Conservation (phyloP, 2,329 filamentous ascomycete genomes). For the Raffaelea deltoideospora region DNA sequence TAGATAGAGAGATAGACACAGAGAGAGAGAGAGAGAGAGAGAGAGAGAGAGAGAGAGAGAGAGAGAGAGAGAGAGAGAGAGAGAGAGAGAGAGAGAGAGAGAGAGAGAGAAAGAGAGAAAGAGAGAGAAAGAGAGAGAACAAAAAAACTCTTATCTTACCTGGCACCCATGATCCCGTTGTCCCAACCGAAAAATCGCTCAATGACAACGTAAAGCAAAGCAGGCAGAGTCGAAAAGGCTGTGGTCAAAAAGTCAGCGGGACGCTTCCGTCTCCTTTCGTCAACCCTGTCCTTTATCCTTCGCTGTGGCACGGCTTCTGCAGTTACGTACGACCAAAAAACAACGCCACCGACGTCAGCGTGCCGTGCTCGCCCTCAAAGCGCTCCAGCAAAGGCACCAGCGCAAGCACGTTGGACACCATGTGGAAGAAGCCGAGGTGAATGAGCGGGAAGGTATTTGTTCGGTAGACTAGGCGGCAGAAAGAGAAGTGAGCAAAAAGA, state of each 20-base stretch:
- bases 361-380: conserved; percentile 87
- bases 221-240: conserved; percentile 72
- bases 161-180: conserved; percentile 65
- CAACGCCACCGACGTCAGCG: conserved; percentile 68
- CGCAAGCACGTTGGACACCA: conserved; percentile 63
- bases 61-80: too few relatives aligned
- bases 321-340: conserved; percentile 75
- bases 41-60: too few relatives aligned
- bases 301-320: neutral
- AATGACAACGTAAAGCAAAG: conserved; percentile 62
- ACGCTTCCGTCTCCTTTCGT: neutral
- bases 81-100: too few relatives aligned
- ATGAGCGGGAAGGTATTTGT: conserved; percentile 86
- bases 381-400: conserved; percentile 80
- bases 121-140: neutral
- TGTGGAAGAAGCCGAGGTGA: conserved; percentile 68
- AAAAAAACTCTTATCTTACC: conserved; percentile 37
- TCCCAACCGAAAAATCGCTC: conserved; percentile 62
- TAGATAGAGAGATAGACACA: too few relatives aligned
- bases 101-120: too few relatives aligned
- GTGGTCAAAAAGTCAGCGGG: conserved; percentile 1
- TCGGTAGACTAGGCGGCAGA: conserved; percentile 54
- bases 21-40: too few relatives aligned
- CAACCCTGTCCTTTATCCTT: neutral
- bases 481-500: neutral